A percentile compares a stretch with the other conserved stretches of the same genome.
Conservation (phyloP, 129 eudicot species). For the Ambrosia trifida region DNA sequence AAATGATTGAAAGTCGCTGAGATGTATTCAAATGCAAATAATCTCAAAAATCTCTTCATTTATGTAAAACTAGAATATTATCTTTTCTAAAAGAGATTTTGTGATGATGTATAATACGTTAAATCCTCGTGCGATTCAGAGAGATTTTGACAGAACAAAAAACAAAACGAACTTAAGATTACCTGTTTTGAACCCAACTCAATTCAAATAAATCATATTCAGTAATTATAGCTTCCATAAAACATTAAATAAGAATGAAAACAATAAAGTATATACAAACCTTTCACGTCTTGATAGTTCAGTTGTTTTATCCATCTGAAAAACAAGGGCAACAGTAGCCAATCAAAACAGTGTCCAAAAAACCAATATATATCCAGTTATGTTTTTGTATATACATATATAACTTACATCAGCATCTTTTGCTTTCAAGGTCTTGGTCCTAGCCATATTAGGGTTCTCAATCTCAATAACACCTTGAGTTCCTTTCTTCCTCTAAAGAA, state of each 20-base stretch:
- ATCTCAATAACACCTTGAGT: conserved; percentile 84
- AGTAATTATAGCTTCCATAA: conserved; percentile 14
- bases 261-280: conserved; percentile 35
- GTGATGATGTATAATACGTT: neutral
- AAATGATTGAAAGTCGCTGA: neutral
- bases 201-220: neutral
- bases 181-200: neutral
- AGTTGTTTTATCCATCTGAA: conserved; percentile 86
- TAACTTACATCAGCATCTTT: conserved; percentile 82
- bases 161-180: neutral
- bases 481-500: conserved; percentile 66
- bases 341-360: neutral
- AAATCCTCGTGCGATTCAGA: neutral
- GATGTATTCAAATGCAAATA: neutral
- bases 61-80: neutral
- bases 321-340: conserved; percentile 9
- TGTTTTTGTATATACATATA: neutral
- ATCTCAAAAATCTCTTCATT: neutral
- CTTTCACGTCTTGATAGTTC: conserved; percentile 97
- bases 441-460: conserved; percentile 87
- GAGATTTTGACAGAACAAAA: neutral
- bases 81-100: neutral
- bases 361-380: neutral
- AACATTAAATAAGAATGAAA: neutral
- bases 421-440: conserved; percentile 92